These are phyloP conservation scores for Crassisporium funariophilum DNA, from an alignment of 768 basidiomycete species.

Conservation along the genomic window DNA sequence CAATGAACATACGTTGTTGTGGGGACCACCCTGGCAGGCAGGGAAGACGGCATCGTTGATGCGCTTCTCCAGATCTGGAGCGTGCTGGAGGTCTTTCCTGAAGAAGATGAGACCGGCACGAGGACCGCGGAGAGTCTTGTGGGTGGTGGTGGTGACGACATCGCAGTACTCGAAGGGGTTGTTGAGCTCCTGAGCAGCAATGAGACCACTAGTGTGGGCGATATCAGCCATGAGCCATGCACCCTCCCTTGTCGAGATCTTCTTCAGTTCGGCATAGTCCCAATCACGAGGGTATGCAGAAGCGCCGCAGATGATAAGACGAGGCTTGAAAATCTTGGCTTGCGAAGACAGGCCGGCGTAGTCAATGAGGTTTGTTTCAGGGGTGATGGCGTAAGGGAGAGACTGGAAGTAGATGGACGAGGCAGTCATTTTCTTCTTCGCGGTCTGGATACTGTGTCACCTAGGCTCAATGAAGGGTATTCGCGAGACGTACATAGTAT, in stretches of 20 bases:
- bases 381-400: conserved; percentile 86
- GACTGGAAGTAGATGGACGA: conserved; percentile 99
- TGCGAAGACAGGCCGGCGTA: conserved; percentile 79
- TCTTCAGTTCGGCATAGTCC: conserved; percentile 86
- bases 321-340: conserved; percentile 94
- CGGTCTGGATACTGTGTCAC: conserved; percentile 55
- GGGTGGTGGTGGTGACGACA: conserved; percentile 97
- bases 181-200: conserved; percentile 89
- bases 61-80: conserved; percentile 90
- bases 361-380: conserved; percentile 86
- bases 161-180: conserved; percentile 96
- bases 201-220: conserved; percentile 94
- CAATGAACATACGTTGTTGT: conserved; percentile 83
- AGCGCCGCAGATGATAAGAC: conserved; percentile 94
- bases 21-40: conserved; percentile 98
- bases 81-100: conserved; percentile 84
- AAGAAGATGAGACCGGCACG: conserved; percentile 99
- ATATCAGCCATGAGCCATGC: conserved; percentile 96
- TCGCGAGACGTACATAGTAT: conserved; percentile 73
- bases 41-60: conserved; percentile 99
- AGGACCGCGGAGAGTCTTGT: conserved; percentile 98
- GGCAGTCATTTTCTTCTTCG: conserved; percentile 99
- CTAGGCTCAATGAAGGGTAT: conserved; percentile 4
- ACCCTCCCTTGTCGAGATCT: conserved; percentile 83
- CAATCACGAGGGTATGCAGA: conserved; percentile 99